Base-by-base conservation (phyloP, 1,284 basidiomycete species). In the Ceratobasidium sp. region DNA sequence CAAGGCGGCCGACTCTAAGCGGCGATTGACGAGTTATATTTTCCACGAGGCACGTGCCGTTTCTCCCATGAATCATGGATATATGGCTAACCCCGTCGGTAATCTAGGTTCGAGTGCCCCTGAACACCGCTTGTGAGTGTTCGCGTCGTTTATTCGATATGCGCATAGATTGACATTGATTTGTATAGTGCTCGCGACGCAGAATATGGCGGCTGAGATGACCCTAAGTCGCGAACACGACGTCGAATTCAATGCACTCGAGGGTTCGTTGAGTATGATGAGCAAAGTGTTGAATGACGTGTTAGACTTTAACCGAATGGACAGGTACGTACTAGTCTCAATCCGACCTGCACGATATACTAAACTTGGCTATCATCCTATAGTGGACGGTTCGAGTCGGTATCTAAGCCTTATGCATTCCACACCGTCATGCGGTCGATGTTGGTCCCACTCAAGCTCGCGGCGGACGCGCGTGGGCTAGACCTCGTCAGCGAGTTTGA, bases 261-360 rank as follows among this genome's bases (percentile, higher is more conserved):
- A 91, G 77, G 92, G 92, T 1, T 93, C 91, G 79, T 82, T 96
- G 72, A 90, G 88, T 74, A 94, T 95, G 91, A 96, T 95, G 91
- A 90, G 90, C n/a, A 92, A 93, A 84, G 90, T 97, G 0, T 82
- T 96, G 41, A 95, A 96, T 78, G 94, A 96, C 79, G 92, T 96
- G 41, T 84, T 96, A 46, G 91, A 93, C 78, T 93, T 93, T 13
- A 66, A 66, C 18, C 4, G 63, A n/a, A 66, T 66, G 63, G 63
- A 64, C 30, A 64, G 62, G 62, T 30, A 38, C 62, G 62, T 64
- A 23, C 16, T 38, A 28, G 26, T 26, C 13, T 21, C 23, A n/a
- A 18, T 13, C 41, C 30, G 43, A 26, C 8, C 16, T 28, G 9
- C 1, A 21, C 18, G 23, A 35, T 9, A 3, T 1, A 6, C n/a